Evolutionary conservation across 257 asterid genomes (phyloP), one percentile per base, ranked within the genome.

Genomic region (Jaltomata sinuosa): DNA sequence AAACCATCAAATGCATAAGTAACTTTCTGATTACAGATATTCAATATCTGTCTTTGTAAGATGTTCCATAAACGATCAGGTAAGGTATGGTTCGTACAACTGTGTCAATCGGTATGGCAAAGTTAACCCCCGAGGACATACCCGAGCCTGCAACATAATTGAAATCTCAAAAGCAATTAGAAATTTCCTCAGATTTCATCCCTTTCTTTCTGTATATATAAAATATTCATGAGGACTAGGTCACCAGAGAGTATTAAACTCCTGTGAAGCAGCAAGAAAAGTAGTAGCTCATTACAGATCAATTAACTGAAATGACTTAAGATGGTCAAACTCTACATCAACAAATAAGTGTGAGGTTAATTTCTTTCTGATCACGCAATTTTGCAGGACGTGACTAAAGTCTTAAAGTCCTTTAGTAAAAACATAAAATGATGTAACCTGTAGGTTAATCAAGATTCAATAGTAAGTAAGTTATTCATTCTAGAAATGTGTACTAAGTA

Each of bases 61-160:
- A 88, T 16, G 97, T 95, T 83, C 97, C 99, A 81, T 95, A 94
- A 16, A 95, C 92, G 36, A 95, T 95, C 71, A 95, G 91, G 89
- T 90, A 72, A 12, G 80, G 80, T 72, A 72, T 40, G 76, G 22
- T 74, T 9, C 57, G 57, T 42, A 74, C 83, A 27, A 89, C 97
- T 8, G 93, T 88, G 90, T 95, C 95, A 1, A 94, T 90, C 9
- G 98, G 98, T 80, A 95, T 93, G 0, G 97, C 99, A 52, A 95
- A 95, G 87, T 94, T 95, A 84, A 94, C 98, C 50, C 99, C 99
- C 2, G 98, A 95, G 6, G 99, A 96, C 55, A 89, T 87, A 81
- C 99, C 98, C 9, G 91, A 89, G 59, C 98, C 98, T 94, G 93
- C 88, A 90, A 62, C 84, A 81, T 7, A 54, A 76, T 83, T 47